Conservation (phyloP, 1,284 basidiomycete species). For the Cryptococcus sp. region DNA sequence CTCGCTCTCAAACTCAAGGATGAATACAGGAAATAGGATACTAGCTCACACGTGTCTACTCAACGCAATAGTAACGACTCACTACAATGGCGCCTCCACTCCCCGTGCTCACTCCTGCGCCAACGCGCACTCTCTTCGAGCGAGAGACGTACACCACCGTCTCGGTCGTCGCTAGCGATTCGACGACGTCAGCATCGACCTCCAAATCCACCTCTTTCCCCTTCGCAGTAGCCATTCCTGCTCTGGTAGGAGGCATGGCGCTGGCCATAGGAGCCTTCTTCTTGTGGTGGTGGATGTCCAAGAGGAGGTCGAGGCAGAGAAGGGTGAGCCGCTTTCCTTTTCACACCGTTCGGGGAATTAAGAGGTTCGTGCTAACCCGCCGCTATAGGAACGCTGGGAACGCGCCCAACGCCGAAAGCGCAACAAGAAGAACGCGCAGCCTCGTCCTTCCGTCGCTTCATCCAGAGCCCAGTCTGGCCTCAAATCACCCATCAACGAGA, state of each 20-base stretch:
- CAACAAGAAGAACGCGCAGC: slow-evolving; percentile 19
- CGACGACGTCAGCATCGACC: background rate
- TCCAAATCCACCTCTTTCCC: slow-evolving; percentile 22
- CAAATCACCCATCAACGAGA: slow-evolving; percentile 29
- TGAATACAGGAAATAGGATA: no score
- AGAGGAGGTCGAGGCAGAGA: slow-evolving; percentile 22
- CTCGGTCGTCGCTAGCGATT: slow-evolving; percentile 15
- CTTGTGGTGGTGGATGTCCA: slow-evolving; percentile 28
- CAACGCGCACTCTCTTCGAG: slow-evolving; percentile 6
- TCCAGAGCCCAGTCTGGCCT: slow-evolving; percentile 13
- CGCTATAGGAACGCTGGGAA: slow-evolving; percentile 31
- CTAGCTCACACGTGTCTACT: no score
- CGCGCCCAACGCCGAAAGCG: slow-evolving; percentile 26
- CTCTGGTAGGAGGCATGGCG: slow-evolving; percentile 39
- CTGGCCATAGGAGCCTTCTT: slow-evolving; percentile 28
- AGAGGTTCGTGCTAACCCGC: background rate
- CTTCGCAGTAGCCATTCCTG: slow-evolving; percentile 36
- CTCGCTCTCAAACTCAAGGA: no score
- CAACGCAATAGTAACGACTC: no score
- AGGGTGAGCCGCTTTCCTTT: slow-evolving; percentile 21
- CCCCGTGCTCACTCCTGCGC: slow-evolving; percentile 10
- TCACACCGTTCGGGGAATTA: background rate
- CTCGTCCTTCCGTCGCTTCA: slow-evolving; percentile 26
- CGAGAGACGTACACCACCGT: slow-evolving; percentile 19
- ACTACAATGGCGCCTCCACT: background rate